Base-by-base conservation (phyloP, 176 grass and related monocot genomes). In the Avena insularis region DNA sequence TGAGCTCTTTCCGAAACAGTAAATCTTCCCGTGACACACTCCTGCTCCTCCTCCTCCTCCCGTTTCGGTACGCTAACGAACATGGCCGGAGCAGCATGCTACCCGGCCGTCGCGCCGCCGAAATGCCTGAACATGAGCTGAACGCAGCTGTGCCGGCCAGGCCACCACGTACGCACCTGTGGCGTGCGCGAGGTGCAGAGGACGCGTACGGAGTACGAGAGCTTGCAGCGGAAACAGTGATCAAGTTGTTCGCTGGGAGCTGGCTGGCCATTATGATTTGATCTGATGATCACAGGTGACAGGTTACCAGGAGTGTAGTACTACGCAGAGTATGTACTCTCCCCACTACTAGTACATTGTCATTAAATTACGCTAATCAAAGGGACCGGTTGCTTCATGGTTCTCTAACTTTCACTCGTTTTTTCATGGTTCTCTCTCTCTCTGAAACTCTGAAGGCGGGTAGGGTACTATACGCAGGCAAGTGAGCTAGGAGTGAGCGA, bases 161-260 rank as follows among this genome's bases (percentile, higher is more conserved):
- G 40, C 40, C 40, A 43, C 40, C 40, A 43, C 40, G 40, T 43
- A 66, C 63, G 27, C 7, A 51, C 66, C 2, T 0, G 6, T 82
- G 64, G 63, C 48, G 48, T 76, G 23, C 23, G 43, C 62, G 9
- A 15, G 6, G 47, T 33, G 51, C 1, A 27, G 31, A 55, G 47
- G 12, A 29, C 15, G 40, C 40, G 6, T 43, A 40, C 38, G 55
- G 43, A 81, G 77, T 43, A 43, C 40, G 40, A 40, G 38, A 6
- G 5, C 40, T 7, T 43, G 40, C 66, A 21, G 58, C 4, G 36
- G 57, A 77, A 80, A 76, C 59, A 59, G 50, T 21, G 25, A 67
- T 50, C 59, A 81, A 85, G 31, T 61, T 58, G 69, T 59, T 17
- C 9, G 35, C 70, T n/a, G 71, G 35, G 62, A 51, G 53, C 72